These are phyloP conservation scores for Scedosporium boydii DNA, from an alignment of 2,329 filamentous ascomycete species.

Conservation along the genomic window DNA sequence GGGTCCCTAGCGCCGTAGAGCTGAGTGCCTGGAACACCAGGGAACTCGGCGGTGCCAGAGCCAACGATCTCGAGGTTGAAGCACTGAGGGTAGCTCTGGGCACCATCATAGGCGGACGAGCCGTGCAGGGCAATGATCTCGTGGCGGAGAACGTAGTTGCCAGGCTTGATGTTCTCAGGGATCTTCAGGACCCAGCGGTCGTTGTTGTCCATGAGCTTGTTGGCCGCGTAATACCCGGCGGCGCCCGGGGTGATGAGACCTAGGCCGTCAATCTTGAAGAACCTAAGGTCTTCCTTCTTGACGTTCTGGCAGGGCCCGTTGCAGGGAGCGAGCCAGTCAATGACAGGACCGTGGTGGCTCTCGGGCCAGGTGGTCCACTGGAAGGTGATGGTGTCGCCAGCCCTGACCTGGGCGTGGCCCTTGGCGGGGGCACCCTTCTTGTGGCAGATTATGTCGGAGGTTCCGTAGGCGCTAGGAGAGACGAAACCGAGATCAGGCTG, in stretches of 20 bases:
- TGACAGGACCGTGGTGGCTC: slow-evolving; percentile 50
- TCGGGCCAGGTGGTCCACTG: slow-evolving; percentile 60
- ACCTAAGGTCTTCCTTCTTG: slow-evolving; percentile 40
- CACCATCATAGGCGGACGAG: slow-evolving; percentile 26
- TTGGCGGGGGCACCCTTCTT: slow-evolving; percentile 28
- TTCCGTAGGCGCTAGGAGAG: slow-evolving; percentile 27
- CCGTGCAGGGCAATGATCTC: slow-evolving; percentile 45
- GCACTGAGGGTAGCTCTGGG: slow-evolving; percentile 42
- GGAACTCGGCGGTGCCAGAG: slow-evolving; percentile 26
- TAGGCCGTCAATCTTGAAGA: slow-evolving; percentile 49
- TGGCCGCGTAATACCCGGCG: slow-evolving; percentile 43
- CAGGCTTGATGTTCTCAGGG: slow-evolving; percentile 35
- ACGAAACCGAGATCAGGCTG: slow-evolving; percentile 34
- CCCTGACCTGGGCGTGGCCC: slow-evolving; percentile 36
- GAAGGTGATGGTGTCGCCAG: slow-evolving; percentile 48
- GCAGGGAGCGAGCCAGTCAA: slow-evolving; percentile 51
- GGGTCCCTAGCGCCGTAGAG: slow-evolving; percentile 19
- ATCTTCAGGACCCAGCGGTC: slow-evolving; percentile 36
- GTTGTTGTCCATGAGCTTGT: slow-evolving; percentile 38
- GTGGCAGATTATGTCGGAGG: slow-evolving; percentile 37
- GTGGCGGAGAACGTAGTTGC: slow-evolving; percentile 45
- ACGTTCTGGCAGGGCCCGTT: slow-evolving; percentile 40
- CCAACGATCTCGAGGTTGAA: slow-evolving; percentile 37
- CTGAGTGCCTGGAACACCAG: slow-evolving; percentile 6
- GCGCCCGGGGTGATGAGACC: slow-evolving; percentile 36